A percentile compares a stretch with the other conserved stretches of the same genome.
Evolutionary conservation across 2,329 filamentous ascomycete genomes (phyloP).

Genomic region (Thyridium curvatum): DNA sequence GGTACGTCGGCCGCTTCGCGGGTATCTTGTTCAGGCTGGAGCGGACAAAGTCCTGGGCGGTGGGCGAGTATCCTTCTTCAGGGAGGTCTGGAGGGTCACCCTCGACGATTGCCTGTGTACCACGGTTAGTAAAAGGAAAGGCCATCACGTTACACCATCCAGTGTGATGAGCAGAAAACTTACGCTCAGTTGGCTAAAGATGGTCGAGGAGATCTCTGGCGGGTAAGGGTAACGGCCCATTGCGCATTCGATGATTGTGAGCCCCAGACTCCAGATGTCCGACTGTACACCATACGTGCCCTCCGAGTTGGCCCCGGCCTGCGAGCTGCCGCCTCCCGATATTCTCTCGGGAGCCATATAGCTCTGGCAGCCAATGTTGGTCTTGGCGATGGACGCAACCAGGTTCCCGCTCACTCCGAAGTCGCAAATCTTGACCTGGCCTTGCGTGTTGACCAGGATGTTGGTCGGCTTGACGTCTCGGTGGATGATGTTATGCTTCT

Average conservation of each 20-base stretch:
- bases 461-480: slow-evolving; percentile 99
- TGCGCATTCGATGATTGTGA: slow-evolving; percentile 94
- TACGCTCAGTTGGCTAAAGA: slow-evolving; percentile 95
- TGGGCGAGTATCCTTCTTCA: slow-evolving; percentile 67
- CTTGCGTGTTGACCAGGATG: slow-evolving; percentile 82
- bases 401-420: slow-evolving; percentile 96
- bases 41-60: slow-evolving; percentile 79
- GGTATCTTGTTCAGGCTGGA: slow-evolving; percentile 91
- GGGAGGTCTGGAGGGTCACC: slow-evolving; percentile 91
- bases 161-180: slow-evolving; percentile 34
- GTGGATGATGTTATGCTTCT: slow-evolving; percentile 98
- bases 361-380: slow-evolving; percentile 97
- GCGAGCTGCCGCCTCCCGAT: slow-evolving; percentile 73
- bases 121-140: slow-evolving; percentile 8
- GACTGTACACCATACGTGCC: slow-evolving; percentile 97
- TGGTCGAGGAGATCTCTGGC: slow-evolving; percentile 95
- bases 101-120: slow-evolving; percentile 82
- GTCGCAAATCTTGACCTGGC: slow-evolving; percentile 96
- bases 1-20: slow-evolving; percentile 87
- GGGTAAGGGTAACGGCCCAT: slow-evolving; percentile 94
- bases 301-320: slow-evolving; percentile 60
- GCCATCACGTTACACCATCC: slow-evolving; percentile 12
- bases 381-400: slow-evolving; percentile 95
- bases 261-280: slow-evolving; percentile 92
- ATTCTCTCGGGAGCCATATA: slow-evolving; percentile 99